Evolutionary conservation across 1,284 basidiomycete genomes (phyloP).

Genomic region (Ceratobasidium sp.): DNA sequence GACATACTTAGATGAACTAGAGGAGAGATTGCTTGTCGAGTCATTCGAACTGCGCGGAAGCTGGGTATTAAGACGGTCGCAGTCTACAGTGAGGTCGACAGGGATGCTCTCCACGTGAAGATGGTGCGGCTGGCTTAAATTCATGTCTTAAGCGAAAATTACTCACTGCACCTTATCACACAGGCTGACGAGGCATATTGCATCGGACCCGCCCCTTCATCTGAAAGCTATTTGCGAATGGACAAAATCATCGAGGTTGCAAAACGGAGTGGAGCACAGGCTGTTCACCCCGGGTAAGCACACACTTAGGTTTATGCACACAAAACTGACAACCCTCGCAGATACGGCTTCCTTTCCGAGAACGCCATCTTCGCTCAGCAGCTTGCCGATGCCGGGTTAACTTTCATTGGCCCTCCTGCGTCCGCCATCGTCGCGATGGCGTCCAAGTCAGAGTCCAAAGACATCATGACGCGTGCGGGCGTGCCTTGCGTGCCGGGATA

Average conservation of each 20-base stretch:
- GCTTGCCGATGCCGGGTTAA: slow-evolving; percentile 88
- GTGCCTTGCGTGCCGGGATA: slow-evolving; percentile 96
- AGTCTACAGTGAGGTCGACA: slow-evolving; percentile 89
- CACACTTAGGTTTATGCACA: slow-evolving; percentile 9
- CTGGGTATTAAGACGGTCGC: slow-evolving; percentile 91
- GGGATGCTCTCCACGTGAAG: slow-evolving; percentile 79
- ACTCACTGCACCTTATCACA: background rate
- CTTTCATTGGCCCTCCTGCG: slow-evolving; percentile 95
- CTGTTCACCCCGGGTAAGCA: slow-evolving; percentile 80
- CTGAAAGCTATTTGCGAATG: slow-evolving; percentile 90
- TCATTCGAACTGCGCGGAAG: slow-evolving; percentile 89
- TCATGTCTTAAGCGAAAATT: slow-evolving; percentile 13
- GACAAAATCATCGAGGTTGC: slow-evolving; percentile 91
- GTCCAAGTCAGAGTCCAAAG: slow-evolving; percentile 88
- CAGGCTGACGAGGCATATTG: slow-evolving; percentile 96
- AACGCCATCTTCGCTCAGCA: slow-evolving; percentile 90
- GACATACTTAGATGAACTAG: slow-evolving; percentile 56
- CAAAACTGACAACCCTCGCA: slow-evolving; percentile 51
- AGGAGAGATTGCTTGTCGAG: slow-evolving; percentile 94
- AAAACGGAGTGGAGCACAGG: slow-evolving; percentile 83
- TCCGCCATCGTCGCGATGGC: slow-evolving; percentile 95
- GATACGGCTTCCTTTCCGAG: slow-evolving; percentile 93
- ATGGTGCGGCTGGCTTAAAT: slow-evolving; percentile 60
- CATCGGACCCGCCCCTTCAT: slow-evolving; percentile 88
- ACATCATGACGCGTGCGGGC: slow-evolving; percentile 90